A percentile compares a stretch with the other conserved stretches of the same genome.
phyloP scores from a whole-genome alignment of 2,329 filamentous ascomycete genomes.

The Karstenula rhodostoma region DNA sequence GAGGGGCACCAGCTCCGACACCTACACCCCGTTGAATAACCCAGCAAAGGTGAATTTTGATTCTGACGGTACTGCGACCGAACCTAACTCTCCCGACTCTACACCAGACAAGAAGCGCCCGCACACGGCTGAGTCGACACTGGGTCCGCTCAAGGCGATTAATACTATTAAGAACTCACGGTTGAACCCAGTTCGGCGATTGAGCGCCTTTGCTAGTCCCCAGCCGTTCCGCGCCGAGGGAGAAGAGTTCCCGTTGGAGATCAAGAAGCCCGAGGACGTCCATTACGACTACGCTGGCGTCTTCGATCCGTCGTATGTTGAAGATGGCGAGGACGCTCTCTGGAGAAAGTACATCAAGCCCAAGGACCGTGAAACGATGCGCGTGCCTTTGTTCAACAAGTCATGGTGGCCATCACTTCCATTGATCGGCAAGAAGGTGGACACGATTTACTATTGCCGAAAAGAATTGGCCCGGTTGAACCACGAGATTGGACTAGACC shows the following conservation, averaged over 20 bases:
- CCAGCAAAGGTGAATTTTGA: constrained; percentile 34
- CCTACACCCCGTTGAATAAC: constrained; percentile 38
- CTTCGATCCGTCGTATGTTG: constrained; percentile 40
- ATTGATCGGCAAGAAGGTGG: constrained; percentile 85
- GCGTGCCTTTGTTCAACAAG: constrained; percentile 63
- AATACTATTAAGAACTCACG: constrained; percentile 35
- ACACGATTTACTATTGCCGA: constrained; percentile 92
- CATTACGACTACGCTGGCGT: constrained; percentile 42
- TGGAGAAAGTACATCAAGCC: constrained; percentile 86
- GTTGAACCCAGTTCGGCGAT: constrained; percentile 34
- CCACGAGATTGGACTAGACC: constrained; percentile 89
- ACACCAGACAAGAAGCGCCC: constrained; percentile 29
- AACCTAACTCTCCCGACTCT: constrained; percentile 34
- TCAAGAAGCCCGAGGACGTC: constrained; percentile 34
- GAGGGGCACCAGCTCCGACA: constrained; percentile 43
- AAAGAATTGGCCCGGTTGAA: constrained; percentile 87
- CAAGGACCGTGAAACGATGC: constrained; percentile 85
- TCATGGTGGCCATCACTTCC: constrained; percentile 83
- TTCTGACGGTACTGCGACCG: constrained; percentile 29
- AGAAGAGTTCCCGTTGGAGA: constrained; percentile 46
- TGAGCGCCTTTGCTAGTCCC: constrained; percentile 54
- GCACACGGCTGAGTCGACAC: constrained; percentile 21
- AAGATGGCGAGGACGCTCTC: constrained; percentile 55
- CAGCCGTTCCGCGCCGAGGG: constrained; percentile 52
- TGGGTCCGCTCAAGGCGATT: constrained; percentile 27